Conservation (phyloP, 2,329 filamentous ascomycete genomes). For the Rhynchosporium graminicola region DNA sequence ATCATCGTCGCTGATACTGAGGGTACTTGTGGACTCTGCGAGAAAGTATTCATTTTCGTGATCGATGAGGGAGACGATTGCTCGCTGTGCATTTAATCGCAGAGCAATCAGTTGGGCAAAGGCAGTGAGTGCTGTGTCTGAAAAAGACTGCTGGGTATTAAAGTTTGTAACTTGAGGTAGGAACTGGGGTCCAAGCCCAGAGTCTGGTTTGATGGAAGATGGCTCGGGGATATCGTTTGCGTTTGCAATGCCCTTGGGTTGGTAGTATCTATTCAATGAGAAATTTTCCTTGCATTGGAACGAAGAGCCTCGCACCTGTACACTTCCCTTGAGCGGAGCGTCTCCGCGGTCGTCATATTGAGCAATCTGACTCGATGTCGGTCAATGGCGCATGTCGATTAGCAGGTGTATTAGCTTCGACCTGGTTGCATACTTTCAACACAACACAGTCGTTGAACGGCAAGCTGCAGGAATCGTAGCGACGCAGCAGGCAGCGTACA, state of each 20-base stretch:
- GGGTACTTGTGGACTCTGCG: conserved; percentile 48
- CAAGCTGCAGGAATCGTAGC: not conserved
- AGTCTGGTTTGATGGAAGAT: conserved; percentile 2
- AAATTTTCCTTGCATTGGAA: not conserved
- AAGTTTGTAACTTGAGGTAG: conserved; percentile 17
- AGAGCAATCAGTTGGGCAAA: conserved; percentile 52
- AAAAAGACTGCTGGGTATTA: conserved; percentile 38
- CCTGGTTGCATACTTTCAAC: not conserved
- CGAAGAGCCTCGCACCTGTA: conserved; percentile 18
- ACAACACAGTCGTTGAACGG: not conserved
- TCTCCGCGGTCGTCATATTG: conserved; percentile 17
- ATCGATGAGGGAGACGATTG: conserved; percentile 45
- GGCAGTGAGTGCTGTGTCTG: conserved; percentile 46
- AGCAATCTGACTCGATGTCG: not conserved
- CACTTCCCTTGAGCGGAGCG: conserved; percentile 24
- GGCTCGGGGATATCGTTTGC: not conserved
- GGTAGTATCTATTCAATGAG: conserved; percentile 29
- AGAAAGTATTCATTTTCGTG: conserved; percentile 35
- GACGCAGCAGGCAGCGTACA: not conserved
- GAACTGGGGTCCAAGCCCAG: not conserved
- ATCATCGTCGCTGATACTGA: conserved; percentile 39
- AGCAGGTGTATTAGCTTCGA: not conserved
- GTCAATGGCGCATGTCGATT: not conserved
- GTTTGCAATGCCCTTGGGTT: conserved; percentile 20
- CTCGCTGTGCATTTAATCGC: conserved; percentile 48